A percentile compares a stretch with the other conserved stretches of the same genome.
Evolutionary conservation across 192 early-diverging fungal genomes (phyloP).

Genomic region (Podila epigama): DNA sequence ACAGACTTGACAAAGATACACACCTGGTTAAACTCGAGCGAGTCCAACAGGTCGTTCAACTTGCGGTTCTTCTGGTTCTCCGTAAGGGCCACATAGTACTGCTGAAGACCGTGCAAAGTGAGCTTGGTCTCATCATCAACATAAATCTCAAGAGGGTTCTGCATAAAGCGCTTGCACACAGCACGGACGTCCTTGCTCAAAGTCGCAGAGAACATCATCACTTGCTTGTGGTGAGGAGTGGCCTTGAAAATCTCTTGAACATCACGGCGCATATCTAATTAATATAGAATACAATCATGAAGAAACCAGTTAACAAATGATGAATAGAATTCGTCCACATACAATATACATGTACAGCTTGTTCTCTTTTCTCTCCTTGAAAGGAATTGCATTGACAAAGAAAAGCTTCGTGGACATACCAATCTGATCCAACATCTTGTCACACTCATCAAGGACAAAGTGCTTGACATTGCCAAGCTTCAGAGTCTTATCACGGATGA

Average conservation of each 20-base stretch:
- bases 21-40: constrained; percentile 98
- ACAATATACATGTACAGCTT: not conserved
- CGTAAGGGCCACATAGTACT: constrained; percentile 87
- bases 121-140: constrained; percentile 98
- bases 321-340: too few species aligned
- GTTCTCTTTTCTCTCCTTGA: not conserved
- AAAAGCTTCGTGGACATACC: constrained; percentile 67
- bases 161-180: constrained; percentile 98
- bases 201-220: constrained; percentile 99
- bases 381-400: not conserved
- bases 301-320: too few species aligned
- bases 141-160: constrained; percentile 95
- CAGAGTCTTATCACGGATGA: constrained; percentile 87
- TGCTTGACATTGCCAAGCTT: constrained; percentile 88
- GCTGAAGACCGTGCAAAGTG: constrained; percentile 96
- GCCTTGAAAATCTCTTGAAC: constrained; percentile 96
- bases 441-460: constrained; percentile 99
- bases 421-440: constrained; percentile 93
- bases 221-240: constrained; percentile 97
- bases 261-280: constrained; percentile 94
- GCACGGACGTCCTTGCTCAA: constrained; percentile 91
- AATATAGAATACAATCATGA: not conserved
- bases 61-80: constrained; percentile 94
- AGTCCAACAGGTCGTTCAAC: constrained; percentile 90
- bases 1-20: constrained; percentile 96